Evolutionary conservation across 2,329 filamentous ascomycete genomes (phyloP).

Genomic region (Harringtonia lauricola): DNA sequence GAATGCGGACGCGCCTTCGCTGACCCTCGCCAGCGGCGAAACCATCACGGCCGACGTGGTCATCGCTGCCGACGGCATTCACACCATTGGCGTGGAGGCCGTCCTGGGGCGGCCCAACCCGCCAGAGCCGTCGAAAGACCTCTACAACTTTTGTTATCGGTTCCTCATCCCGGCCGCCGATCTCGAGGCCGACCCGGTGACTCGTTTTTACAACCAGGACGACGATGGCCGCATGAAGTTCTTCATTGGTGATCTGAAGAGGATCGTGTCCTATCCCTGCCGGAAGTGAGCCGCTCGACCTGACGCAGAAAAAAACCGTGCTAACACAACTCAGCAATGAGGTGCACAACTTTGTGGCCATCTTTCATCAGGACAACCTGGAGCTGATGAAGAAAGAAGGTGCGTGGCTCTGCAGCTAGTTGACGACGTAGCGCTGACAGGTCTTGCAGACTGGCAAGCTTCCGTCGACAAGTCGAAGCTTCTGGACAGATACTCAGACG

Average conservation of each 20-base stretch:
- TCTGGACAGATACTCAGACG: conserved; percentile 17
- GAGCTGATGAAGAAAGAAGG: conserved; percentile 11
- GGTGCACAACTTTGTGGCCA: conserved; percentile 23
- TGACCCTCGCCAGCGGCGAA: conserved; percentile 42
- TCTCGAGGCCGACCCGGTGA: conserved; percentile 20
- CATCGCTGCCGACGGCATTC: conserved; percentile 40
- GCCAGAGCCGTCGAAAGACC: conserved; percentile 14
- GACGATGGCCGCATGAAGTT: conserved; percentile 16
- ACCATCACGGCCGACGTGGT: conserved; percentile 45
- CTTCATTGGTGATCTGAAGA: conserved; percentile 14
- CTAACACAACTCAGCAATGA: conserved; percentile 6
- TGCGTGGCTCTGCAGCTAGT: conserved; percentile 1
- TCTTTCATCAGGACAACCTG: conserved; percentile 18
- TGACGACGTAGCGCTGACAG: background rate
- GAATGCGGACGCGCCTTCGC: conserved; percentile 25
- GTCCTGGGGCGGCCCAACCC: conserved; percentile 17
- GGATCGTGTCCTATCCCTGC: conserved; percentile 23
- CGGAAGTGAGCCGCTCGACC: conserved; percentile 18
- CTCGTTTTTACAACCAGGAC: conserved; percentile 19
- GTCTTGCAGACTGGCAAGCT: conserved; percentile 20
- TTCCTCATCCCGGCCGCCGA: conserved; percentile 21
- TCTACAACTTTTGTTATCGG: conserved; percentile 23
- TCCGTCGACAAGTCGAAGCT: conserved; percentile 18
- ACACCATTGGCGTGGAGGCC: conserved; percentile 19
- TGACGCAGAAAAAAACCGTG: conserved; percentile 1